phyloP scores from a whole-genome alignment of 257 asterid genomes.

The Sherardia arvensis region DNA sequence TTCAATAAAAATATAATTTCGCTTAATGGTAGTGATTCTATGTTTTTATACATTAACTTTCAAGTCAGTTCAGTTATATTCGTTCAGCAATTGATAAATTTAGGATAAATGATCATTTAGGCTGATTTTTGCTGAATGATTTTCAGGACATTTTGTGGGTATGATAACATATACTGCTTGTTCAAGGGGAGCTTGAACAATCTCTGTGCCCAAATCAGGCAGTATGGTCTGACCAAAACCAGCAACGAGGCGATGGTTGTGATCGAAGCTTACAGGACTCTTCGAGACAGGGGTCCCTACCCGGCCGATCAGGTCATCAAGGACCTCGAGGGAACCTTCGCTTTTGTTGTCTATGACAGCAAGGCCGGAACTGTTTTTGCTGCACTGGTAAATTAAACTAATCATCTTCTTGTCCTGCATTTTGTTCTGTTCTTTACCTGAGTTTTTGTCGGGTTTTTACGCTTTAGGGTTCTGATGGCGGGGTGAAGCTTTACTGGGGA shows the following conservation, averaged over 20 bases:
- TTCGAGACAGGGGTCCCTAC: conserved; percentile 77
- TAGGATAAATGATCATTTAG: too few relatives aligned
- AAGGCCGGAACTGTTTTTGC: conserved; percentile 58
- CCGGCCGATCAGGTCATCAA: conserved; percentile 84
- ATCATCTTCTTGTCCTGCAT: not conserved
- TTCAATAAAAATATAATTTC: too few relatives aligned
- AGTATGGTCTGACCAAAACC: conserved; percentile 54
- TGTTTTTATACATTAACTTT: too few relatives aligned
- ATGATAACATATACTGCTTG: conserved; percentile 61
- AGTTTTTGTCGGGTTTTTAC: not conserved
- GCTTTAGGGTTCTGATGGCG: conserved; percentile 67
- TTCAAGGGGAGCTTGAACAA: conserved; percentile 77
- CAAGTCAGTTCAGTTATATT: too few relatives aligned
- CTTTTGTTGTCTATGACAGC: conserved; percentile 66
- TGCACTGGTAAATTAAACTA: conserved; percentile 59
- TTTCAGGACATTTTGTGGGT: conserved; percentile 59
- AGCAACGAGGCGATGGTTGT: conserved; percentile 77
- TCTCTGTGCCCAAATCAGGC: conserved; percentile 50
- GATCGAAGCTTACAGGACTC: conserved; percentile 69
- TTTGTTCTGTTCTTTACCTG: not conserved
- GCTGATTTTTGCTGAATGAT: not conserved
- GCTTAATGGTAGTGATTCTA: too few relatives aligned
- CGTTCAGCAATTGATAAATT: too few relatives aligned
- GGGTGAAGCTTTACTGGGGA: conserved; percentile 79
- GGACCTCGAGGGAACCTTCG: conserved; percentile 80